Evolutionary conservation across 495 filamentous ascomycete species (phyloP).

Genomic region (Aspergillus wentii): DNA sequence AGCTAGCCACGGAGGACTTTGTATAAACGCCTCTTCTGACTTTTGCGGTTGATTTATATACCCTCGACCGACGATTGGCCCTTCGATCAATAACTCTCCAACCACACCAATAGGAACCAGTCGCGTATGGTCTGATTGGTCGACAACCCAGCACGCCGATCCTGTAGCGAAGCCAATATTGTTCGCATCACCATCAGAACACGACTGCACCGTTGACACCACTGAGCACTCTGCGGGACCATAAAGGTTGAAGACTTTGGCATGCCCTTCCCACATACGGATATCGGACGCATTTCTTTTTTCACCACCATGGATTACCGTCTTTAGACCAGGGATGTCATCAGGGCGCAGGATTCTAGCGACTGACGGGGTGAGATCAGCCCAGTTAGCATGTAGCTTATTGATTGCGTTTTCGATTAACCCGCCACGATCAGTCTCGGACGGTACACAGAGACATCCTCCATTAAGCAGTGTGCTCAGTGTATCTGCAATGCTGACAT

Average conservation of each 20-base stretch:
- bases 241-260: slow-evolving; percentile 21
- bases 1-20: not conserved
- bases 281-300: slow-evolving; percentile 9
- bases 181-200: slow-evolving; percentile 3
- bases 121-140: slow-evolving; percentile 18
- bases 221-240: slow-evolving; percentile 31
- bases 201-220: slow-evolving; percentile 10
- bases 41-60: not conserved
- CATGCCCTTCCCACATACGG: slow-evolving; percentile 14
- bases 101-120: slow-evolving; percentile 27
- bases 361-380: slow-evolving; percentile 21
- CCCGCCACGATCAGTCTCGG: slow-evolving; percentile 22
- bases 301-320: slow-evolving; percentile 19
- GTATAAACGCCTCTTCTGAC: not conserved
- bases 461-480: slow-evolving; percentile 43
- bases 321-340: slow-evolving; percentile 14
- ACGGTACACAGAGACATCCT: slow-evolving; percentile 34
- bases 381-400: slow-evolving; percentile 13
- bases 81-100: slow-evolving; percentile 19
- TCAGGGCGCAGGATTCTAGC: slow-evolving; percentile 14
- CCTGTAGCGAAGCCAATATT: slow-evolving; percentile 23
- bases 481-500: slow-evolving; percentile 50
- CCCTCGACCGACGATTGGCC: not conserved
- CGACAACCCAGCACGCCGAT: slow-evolving; percentile 24
- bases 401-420: slow-evolving; percentile 19